Evolutionary conservation across 2,329 filamentous ascomycete genomes (phyloP).

Genomic region (Penicillium rolfsii): DNA sequence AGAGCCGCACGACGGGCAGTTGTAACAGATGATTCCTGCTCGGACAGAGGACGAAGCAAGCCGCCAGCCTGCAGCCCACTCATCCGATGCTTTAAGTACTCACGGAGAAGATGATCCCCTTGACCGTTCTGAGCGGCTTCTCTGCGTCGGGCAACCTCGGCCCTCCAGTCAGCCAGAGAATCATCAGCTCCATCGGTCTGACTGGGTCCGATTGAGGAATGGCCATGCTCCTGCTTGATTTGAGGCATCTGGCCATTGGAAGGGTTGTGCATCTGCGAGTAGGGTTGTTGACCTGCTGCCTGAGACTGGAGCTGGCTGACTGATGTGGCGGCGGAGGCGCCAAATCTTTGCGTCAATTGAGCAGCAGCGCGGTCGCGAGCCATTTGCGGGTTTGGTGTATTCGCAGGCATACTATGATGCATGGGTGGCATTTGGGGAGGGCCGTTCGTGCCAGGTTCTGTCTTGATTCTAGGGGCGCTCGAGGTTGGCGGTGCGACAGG

Average conservation of each 20-base stretch:
- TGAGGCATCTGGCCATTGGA: slow-evolving; percentile 46
- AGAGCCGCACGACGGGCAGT: slow-evolving; percentile 44
- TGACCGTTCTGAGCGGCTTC: slow-evolving; percentile 44
- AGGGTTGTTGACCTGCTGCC: slow-evolving; percentile 42
- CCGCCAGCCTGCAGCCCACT: slow-evolving; percentile 51
- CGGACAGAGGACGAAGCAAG: slow-evolving; percentile 48
- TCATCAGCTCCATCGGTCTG: slow-evolving; percentile 77
- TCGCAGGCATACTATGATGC: slow-evolving; percentile 38
- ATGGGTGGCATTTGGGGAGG: slow-evolving; percentile 38
- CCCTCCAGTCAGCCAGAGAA: slow-evolving; percentile 58
- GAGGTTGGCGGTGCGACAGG: slow-evolving; percentile 31
- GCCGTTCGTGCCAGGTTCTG: slow-evolving; percentile 53
- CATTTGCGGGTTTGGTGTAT: slow-evolving; percentile 47
- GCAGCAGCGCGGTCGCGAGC: slow-evolving; percentile 60
- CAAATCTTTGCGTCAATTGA: slow-evolving; percentile 55
- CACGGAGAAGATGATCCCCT: slow-evolving; percentile 46
- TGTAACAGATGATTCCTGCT: slow-evolving; percentile 40
- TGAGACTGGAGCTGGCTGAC: slow-evolving; percentile 51
- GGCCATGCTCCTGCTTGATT: slow-evolving; percentile 45
- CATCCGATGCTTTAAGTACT: slow-evolving; percentile 48
- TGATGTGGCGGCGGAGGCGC: slow-evolving; percentile 47
- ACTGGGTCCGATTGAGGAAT: slow-evolving; percentile 52
- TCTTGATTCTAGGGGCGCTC: slow-evolving; percentile 54
- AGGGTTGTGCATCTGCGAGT: slow-evolving; percentile 35
- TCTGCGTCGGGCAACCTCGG: slow-evolving; percentile 50